phyloP scores from a whole-genome alignment of 1,139 yeast genomes.

The Taphrina sp. region DNA sequence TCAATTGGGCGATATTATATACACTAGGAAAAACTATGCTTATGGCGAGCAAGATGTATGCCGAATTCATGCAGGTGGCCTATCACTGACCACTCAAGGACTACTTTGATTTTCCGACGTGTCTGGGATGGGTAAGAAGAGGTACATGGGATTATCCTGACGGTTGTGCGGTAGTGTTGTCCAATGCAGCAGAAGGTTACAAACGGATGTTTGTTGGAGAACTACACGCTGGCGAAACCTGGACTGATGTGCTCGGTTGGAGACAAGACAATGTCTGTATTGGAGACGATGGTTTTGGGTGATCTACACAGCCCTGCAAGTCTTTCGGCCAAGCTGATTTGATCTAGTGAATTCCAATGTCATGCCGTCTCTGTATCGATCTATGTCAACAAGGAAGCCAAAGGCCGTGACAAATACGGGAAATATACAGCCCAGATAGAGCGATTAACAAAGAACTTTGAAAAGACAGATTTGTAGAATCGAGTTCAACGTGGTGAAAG shows the following conservation, averaged over 20 bases:
- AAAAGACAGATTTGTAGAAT: constrained; percentile 7
- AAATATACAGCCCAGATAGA: constrained; percentile 26
- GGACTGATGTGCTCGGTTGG: constrained; percentile 38
- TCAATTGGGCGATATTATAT: constrained; percentile 36
- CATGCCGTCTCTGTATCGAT: constrained; percentile 36
- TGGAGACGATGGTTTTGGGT: constrained; percentile 37
- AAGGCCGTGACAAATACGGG: constrained; percentile 36
- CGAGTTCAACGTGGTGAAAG: too few species aligned
- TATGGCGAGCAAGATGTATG: constrained; percentile 38
- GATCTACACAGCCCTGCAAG: too few species aligned
- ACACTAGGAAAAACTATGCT: constrained; percentile 36
- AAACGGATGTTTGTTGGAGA: constrained; percentile 38
- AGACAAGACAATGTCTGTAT: constrained; percentile 34
- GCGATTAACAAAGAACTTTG: constrained; percentile 18
- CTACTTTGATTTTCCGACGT: constrained; percentile 35
- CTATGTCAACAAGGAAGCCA: constrained; percentile 36
- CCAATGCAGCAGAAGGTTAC: constrained; percentile 37
- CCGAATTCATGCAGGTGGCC: not conserved
- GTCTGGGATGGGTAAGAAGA: constrained; percentile 38
- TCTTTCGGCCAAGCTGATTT: too few species aligned
- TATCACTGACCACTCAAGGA: not conserved
- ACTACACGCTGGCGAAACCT: constrained; percentile 36
- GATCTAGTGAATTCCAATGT: constrained; percentile 32
- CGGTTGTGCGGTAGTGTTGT: constrained; percentile 37
- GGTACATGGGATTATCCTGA: constrained; percentile 38